Conservation (phyloP, 2,329 filamentous ascomycete genomes). For the Fusarium miscanthi region DNA sequence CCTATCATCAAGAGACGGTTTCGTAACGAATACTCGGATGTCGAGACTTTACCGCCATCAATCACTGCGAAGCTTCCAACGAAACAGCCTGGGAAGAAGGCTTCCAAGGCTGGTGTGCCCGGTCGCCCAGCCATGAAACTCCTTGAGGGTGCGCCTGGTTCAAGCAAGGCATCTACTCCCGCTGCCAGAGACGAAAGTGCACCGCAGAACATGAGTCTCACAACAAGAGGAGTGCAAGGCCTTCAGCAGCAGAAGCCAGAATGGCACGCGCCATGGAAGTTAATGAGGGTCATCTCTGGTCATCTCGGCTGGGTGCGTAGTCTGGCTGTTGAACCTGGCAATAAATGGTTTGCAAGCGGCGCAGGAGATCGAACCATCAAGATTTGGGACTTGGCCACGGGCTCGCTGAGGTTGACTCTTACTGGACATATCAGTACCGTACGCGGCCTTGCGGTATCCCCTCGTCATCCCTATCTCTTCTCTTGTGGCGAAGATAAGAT, state of each 20-base stretch:
- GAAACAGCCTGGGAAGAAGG: constrained; percentile 49
- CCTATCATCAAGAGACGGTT: constrained; percentile 61
- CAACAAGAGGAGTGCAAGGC: constrained; percentile 45
- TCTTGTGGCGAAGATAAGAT: constrained; percentile 99
- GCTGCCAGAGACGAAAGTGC: constrained; percentile 27
- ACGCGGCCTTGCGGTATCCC: constrained; percentile 89
- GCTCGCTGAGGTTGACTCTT: constrained; percentile 83
- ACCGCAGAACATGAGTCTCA: constrained; percentile 49
- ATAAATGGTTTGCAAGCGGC: constrained; percentile 97
- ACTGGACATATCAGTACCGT: constrained; percentile 97
- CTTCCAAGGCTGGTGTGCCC: constrained; percentile 62
- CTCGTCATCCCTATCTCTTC: constrained; percentile 95
- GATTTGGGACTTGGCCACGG: constrained; percentile 95
- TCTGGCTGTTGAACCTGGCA: constrained; percentile 92
- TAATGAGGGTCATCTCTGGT: constrained; percentile 96
- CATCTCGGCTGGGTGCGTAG: constrained; percentile 95
- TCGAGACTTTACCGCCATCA: constrained; percentile 79
- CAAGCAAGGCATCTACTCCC: constrained; percentile 51
- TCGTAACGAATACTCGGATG: constrained; percentile 79
- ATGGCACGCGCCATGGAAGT: constrained; percentile 98
- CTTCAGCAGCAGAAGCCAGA: constrained; percentile 75
- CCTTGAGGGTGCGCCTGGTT: constrained; percentile 50
- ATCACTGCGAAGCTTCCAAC: constrained; percentile 82
- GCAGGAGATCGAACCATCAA: constrained; percentile 97
- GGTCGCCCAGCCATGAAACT: constrained; percentile 50